A percentile compares a stretch with the other conserved stretches of the same genome.
These are phyloP conservation scores for Gelatoporia subvermispora DNA, from an alignment of 768 basidiomycete species.

Conservation along the genomic window DNA sequence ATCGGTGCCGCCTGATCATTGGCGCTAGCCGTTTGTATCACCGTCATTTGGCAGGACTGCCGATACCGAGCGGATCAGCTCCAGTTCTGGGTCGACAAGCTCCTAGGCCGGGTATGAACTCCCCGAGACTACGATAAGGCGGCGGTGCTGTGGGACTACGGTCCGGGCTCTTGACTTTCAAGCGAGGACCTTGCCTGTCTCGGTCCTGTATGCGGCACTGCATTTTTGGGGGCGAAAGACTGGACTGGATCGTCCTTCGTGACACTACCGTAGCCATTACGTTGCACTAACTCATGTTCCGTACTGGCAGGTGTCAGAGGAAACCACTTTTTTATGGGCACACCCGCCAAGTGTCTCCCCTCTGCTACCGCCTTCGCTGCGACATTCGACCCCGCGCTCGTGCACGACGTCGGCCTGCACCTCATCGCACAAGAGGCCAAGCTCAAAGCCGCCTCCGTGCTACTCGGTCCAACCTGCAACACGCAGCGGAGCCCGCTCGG, in stretches of 20 bases:
- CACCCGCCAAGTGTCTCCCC: constrained; percentile 77
- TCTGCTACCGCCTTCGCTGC: constrained; percentile 72
- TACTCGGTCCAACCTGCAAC: constrained; percentile 81
- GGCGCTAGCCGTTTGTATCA: not conserved
- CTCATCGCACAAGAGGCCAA: constrained; percentile 72
- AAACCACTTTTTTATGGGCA: constrained; percentile 76
- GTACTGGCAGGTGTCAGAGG: constrained; percentile 45
- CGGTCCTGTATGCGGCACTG: not conserved
- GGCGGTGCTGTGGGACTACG: no score
- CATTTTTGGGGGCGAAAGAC: no score
- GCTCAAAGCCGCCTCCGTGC: constrained; percentile 58
- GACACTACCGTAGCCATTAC: not conserved
- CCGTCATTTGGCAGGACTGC: no score
- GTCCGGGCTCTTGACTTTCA: no score
- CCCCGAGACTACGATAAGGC: no score
- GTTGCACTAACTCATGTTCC: not conserved
- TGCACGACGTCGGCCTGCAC: constrained; percentile 56
- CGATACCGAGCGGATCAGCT: no score
- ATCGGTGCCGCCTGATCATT: no score
- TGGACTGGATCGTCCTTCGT: no score
- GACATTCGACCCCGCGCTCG: constrained; percentile 64
- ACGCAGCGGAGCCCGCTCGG: constrained; percentile 78
- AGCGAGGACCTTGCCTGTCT: not conserved
- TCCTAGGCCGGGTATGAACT: no score
- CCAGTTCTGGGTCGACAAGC: no score